phyloP scores from a whole-genome alignment of 768 basidiomycete genomes.

The Tephrocybe sp. region DNA sequence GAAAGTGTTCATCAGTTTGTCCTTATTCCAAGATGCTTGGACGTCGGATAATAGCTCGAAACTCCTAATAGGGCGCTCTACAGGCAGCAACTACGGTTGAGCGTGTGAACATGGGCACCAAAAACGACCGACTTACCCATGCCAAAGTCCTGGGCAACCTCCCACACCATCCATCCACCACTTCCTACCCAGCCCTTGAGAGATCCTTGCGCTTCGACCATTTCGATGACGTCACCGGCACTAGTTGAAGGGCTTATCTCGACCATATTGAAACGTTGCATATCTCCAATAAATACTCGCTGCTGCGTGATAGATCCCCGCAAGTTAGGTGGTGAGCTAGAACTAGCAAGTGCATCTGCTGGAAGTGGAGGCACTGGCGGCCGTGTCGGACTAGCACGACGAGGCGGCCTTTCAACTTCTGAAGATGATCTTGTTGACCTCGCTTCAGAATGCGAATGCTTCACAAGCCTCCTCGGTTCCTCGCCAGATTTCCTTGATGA shows the following conservation, averaged over 20 bases:
- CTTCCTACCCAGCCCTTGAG: constrained; percentile 55
- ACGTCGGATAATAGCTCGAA: constrained; percentile 84
- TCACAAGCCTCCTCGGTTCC: constrained; percentile 16
- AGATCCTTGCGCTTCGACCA: constrained; percentile 64
- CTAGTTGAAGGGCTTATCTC: constrained; percentile 65
- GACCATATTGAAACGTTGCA: constrained; percentile 73
- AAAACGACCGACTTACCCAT: constrained; percentile 65
- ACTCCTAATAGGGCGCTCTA: constrained; percentile 87
- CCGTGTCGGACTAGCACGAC: constrained; percentile 21
- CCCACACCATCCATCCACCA: constrained; percentile 88
- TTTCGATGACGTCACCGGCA: constrained; percentile 69
- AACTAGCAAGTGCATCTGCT: constrained; percentile 28
- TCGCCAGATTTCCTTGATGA: constrained; percentile 15
- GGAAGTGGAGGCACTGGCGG: constrained; percentile 39
- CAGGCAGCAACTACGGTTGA: constrained; percentile 12
- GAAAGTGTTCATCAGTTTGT: constrained; percentile 77
- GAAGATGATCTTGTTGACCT: constrained; percentile 20
- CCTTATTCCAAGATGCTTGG: constrained; percentile 84
- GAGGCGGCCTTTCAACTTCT: constrained; percentile 20
- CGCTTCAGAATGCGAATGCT: constrained; percentile 14
- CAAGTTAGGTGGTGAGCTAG: constrained; percentile 23
- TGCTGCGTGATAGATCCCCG: constrained; percentile 48
- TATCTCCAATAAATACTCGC: constrained; percentile 73
- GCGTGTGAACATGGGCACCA: not conserved
- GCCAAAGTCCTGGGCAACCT: constrained; percentile 87